Percentiles rank a stretch among this genome's conserved stretches.
phyloP scores from a whole-genome alignment of 108 stramenopile species.

The Stephanodiscus minutulus region DNA sequence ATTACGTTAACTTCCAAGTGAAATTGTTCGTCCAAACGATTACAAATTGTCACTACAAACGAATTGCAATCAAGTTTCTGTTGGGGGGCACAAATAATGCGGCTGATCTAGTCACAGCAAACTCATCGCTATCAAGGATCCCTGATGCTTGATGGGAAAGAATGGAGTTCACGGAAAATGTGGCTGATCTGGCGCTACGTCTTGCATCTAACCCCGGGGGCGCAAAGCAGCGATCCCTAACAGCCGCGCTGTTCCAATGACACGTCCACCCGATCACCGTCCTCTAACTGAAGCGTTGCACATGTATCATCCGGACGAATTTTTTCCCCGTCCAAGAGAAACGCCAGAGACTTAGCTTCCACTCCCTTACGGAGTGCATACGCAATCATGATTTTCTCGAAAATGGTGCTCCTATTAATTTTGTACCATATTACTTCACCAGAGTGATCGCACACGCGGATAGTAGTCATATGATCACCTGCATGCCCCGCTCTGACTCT shows the following conservation, averaged over 20 bases:
- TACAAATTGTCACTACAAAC: too few relatives aligned
- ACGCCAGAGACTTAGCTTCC: conserved; percentile 44
- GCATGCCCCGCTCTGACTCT: not conserved
- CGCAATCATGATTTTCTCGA: conserved; percentile 66
- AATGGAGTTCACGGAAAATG: too few relatives aligned
- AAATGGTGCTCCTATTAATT: conserved; percentile 47
- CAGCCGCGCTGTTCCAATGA: not conserved
- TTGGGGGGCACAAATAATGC: too few relatives aligned
- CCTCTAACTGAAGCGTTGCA: conserved; percentile 66
- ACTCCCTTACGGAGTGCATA: conserved; percentile 72
- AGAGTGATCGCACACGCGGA: conserved; percentile 17
- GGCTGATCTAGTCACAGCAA: too few relatives aligned
- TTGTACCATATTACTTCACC: conserved; percentile 78
- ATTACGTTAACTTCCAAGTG: too few relatives aligned
- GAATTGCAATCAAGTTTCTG: too few relatives aligned
- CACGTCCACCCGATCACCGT: conserved; percentile 78
- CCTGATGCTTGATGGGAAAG: too few relatives aligned
- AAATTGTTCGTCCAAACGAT: too few relatives aligned
- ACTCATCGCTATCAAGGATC: too few relatives aligned
- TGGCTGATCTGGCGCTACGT: too few relatives aligned
- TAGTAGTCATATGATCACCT: not conserved
- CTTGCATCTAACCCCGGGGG: too few relatives aligned
- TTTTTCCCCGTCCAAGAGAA: conserved; percentile 73
- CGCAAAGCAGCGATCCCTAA: not conserved
- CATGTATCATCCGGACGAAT: conserved; percentile 57